These are phyloP conservation scores for Carallia pectinifolia DNA, from an alignment of 345 rosid genomes.

Conservation along the genomic window DNA sequence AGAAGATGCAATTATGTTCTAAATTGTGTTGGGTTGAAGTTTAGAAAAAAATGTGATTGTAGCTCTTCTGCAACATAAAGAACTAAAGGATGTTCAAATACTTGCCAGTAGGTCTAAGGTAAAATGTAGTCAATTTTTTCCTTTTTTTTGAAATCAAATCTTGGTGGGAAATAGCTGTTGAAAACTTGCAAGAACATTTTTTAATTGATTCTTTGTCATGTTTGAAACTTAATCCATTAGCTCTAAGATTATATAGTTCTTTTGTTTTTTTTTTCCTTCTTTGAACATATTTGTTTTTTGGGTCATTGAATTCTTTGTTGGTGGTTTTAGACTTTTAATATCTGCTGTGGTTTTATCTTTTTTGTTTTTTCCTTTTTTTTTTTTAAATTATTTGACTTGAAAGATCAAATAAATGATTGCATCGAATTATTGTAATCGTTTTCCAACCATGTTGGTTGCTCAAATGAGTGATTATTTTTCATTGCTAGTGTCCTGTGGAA, in stretches of 20 bases:
- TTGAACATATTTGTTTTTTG: neutral
- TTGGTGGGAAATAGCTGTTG: constrained; percentile 56
- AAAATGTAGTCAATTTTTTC: constrained; percentile 25
- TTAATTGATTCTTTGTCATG: constrained; percentile 48
- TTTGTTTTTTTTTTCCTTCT: too few species aligned
- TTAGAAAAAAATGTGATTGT: constrained; percentile 50
- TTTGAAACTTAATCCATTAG: constrained; percentile 28
- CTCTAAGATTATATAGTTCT: constrained; percentile 5
- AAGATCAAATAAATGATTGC: constrained; percentile 2
- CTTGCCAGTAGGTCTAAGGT: constrained; percentile 50
- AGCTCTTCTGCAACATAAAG: constrained; percentile 49
- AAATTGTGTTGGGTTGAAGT: constrained; percentile 50
- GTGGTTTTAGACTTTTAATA: constrained; percentile 6
- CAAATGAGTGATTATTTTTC: too few species aligned
- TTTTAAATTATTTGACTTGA: neutral
- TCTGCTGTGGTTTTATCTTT: neutral
- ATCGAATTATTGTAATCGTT: neutral
- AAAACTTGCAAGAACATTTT: constrained; percentile 43
- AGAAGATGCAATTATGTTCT: constrained; percentile 49
- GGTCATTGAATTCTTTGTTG: constrained; percentile 20
- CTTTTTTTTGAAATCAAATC: neutral
- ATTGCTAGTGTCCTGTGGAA: neutral
- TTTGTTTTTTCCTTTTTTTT: neutral
- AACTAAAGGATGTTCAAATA: constrained; percentile 44
- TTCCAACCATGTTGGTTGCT: neutral